Conservation (phyloP, 2,329 filamentous ascomycete species). For the Aspergillus thermomutatus region DNA sequence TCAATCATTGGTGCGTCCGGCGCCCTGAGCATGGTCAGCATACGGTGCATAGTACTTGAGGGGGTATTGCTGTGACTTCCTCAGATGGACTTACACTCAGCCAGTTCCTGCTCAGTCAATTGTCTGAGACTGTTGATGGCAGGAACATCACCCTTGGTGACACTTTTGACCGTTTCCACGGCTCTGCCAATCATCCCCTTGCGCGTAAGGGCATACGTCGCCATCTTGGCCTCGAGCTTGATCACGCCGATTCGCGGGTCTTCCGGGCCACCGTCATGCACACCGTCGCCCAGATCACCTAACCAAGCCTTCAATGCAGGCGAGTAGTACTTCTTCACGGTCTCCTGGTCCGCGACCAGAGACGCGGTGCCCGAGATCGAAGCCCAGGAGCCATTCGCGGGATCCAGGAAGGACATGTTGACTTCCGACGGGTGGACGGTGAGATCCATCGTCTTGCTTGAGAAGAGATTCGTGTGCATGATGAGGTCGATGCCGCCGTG, state of each 20-base stretch:
- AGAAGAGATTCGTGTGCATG: slow-evolving; percentile 90
- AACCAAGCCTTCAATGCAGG: slow-evolving; percentile 76
- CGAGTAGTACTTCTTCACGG: slow-evolving; percentile 73
- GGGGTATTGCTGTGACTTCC: no score
- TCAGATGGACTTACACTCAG: slow-evolving; percentile 48
- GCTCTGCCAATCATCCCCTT: slow-evolving; percentile 63
- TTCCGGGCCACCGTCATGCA: slow-evolving; percentile 74
- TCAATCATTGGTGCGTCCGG: slow-evolving; percentile 23
- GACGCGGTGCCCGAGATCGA: slow-evolving; percentile 72
- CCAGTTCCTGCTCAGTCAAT: slow-evolving; percentile 63
- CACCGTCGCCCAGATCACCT: slow-evolving; percentile 78
- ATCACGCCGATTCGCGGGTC: slow-evolving; percentile 83
- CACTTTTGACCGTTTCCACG: slow-evolving; percentile 71
- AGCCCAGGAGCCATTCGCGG: slow-evolving; percentile 74
- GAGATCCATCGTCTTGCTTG: slow-evolving; percentile 81
- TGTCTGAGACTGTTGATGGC: slow-evolving; percentile 74
- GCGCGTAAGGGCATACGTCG: slow-evolving; percentile 65
- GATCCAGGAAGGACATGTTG: slow-evolving; percentile 79
- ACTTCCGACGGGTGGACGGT: slow-evolving; percentile 64
- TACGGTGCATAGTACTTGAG: slow-evolving; percentile 1
- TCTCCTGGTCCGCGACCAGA: slow-evolving; percentile 65
- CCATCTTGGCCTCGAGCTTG: slow-evolving; percentile 67
- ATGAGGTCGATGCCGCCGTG: slow-evolving; percentile 74
- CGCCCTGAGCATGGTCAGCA: slow-evolving; percentile 25
- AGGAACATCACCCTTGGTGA: slow-evolving; percentile 68